phyloP scores from a whole-genome alignment of 345 rosid genomes.

The Eucalyptus erythrocorys region DNA sequence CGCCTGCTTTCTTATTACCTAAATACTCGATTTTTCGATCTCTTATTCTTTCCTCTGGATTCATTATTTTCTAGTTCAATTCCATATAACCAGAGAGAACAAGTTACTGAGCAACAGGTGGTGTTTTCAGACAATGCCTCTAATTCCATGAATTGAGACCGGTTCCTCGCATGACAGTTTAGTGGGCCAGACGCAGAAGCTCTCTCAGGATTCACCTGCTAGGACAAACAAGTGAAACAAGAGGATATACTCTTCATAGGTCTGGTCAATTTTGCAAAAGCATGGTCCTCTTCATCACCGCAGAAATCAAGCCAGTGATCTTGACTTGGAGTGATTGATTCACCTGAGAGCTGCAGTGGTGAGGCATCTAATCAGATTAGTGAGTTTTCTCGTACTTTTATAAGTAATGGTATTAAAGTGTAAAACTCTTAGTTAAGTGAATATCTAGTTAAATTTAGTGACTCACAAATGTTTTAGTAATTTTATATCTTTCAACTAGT shows the following conservation, averaged over 20 bases:
- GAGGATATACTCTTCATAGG: constrained; percentile 89
- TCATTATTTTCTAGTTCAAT: constrained; percentile 30
- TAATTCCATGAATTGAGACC: constrained; percentile 36
- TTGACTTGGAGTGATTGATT: neutral
- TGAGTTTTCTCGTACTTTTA: no score
- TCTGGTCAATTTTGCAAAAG: constrained; percentile 71
- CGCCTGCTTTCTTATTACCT: no score
- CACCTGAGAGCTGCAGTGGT: no score
- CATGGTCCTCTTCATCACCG: neutral
- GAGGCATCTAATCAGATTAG: no score
- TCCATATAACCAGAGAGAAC: constrained; percentile 61
- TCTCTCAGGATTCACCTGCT: constrained; percentile 36
- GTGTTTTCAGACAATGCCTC: neutral
- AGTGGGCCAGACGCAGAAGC: constrained; percentile 47
- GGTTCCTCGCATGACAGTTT: constrained; percentile 48
- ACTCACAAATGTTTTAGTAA: no score
- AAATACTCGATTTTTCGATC: no score
- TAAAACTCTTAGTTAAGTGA: no score
- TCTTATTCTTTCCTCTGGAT: constrained; percentile 17
- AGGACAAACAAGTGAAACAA: constrained; percentile 45
- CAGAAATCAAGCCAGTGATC: neutral
- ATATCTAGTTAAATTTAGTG: no score
- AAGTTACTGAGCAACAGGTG: constrained; percentile 34
- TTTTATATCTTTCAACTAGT: no score
- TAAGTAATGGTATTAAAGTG: no score